Evolutionary conservation across 2,329 filamentous ascomycete species (phyloP).

Genomic region (Colletotrichum sidae): DNA sequence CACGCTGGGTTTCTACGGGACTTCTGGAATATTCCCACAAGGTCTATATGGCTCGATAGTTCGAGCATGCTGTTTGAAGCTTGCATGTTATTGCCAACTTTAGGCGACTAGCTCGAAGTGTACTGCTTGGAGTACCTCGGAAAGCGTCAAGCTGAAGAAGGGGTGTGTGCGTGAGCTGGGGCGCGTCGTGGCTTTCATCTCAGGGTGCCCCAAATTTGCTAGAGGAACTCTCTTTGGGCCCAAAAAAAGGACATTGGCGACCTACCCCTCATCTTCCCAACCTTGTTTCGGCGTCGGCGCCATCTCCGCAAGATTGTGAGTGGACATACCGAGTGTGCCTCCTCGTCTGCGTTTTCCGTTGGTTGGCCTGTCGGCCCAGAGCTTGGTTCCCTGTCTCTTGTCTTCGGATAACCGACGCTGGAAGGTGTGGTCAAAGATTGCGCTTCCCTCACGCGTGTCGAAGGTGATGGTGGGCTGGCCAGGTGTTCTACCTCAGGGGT

Average conservation of each 20-base stretch:
- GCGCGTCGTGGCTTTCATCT: slow-evolving; percentile 9
- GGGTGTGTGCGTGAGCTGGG: background rate
- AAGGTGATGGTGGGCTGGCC: no score
- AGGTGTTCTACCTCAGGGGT: background rate
- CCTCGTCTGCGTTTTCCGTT: no score
- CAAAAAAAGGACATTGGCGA: slow-evolving; percentile 23
- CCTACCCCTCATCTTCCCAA: slow-evolving; percentile 28
- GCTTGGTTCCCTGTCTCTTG: no score
- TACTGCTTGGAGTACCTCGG: background rate
- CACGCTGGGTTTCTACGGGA: background rate
- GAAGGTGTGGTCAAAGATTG: no score
- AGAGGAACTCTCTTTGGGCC: slow-evolving; percentile 3
- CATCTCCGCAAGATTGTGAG: background rate
- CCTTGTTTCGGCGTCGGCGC: slow-evolving; percentile 9
- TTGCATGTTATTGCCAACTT: slow-evolving; percentile 11
- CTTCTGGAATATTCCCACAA: slow-evolving; percentile 29
- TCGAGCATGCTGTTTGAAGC: slow-evolving; percentile 12
- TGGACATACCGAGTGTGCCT: no score
- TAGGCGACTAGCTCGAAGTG: slow-evolving; percentile 7
- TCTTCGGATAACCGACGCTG: no score
- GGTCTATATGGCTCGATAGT: slow-evolving; percentile 6
- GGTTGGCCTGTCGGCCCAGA: no score
- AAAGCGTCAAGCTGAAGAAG: background rate
- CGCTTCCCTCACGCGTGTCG: no score
- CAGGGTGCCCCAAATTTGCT: slow-evolving; percentile 22